Base-by-base conservation (phyloP, 2,329 filamentous ascomycete genomes). In the Diaporthe vexans region DNA sequence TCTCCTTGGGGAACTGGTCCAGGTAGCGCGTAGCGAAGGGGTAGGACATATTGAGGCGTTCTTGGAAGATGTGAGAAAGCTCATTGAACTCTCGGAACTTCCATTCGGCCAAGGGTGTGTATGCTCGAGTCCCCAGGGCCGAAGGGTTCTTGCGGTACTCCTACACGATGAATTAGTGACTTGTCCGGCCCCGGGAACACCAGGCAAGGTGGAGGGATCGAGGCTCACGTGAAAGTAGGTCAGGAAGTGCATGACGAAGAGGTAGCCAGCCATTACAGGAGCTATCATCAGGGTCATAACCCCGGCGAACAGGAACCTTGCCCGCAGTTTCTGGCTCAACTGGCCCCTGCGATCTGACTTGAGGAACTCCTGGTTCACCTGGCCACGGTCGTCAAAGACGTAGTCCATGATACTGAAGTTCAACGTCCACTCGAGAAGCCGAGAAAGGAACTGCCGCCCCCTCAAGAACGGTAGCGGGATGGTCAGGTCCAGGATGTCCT, bases 31-130 rank as follows among this genome's bases (percentile, higher is more conserved):
- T 95, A 2, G 97, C 96, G 81, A 95, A 98, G 0, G 96, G 95
- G 80, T 97, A 95, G 0, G 97, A 98, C 93, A 98, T 97, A 77
- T 97, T 95, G 56, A 96, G 87, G 26, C 97, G 92, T 77, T 96
- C 94, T 75, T 95, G 91, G 79, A 98, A 99, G 2, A 98, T 88
- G 82, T 99, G 97, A 73, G 93, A 93, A 1, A 99, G 88, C 82
- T 99, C 97, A 80, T 99, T 99, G 88, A 98, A 99, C 82, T 98
- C 96, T 63, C 97, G 93, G 77, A 99, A 98, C 80, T 98, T 98
- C 97, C 97, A 99, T 81, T 98, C 94, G 0, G 97, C 97, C 68
- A 98, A 90, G 1, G 95, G 94, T 0, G 96, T 98, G 81, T 98
- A 99, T 77, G 95, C 93, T 54, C 97, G 92, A 21, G 95, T 93